A percentile compares a stretch with the other conserved stretches of the same genome.
phyloP scores from a whole-genome alignment of 345 rosid species.

The Citrus glauca region DNA sequence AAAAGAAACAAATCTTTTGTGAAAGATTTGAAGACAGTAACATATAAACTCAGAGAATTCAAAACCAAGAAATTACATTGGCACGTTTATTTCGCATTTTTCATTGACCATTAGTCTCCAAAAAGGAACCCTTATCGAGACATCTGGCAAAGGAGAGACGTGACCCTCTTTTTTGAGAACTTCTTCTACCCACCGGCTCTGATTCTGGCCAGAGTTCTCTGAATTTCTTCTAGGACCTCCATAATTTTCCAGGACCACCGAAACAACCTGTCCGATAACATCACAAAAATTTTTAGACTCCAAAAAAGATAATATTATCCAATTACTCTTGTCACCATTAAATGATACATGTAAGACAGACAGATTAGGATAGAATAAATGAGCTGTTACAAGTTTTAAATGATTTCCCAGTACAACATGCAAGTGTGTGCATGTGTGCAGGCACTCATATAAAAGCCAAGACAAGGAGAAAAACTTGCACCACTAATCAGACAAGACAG shows the following conservation, averaged over 20 bases:
- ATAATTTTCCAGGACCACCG: conserved; percentile 87
- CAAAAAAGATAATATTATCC: background rate
- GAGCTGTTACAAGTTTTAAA: background rate
- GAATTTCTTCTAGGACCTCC: conserved; percentile 32
- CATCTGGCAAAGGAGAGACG: conserved; percentile 40
- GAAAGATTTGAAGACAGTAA: conserved; percentile 10
- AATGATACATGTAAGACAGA: background rate
- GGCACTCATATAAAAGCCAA: too few species aligned
- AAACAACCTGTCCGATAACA: conserved; percentile 61
- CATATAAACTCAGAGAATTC: conserved; percentile 9
- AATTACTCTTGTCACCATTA: background rate
- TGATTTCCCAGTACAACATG: background rate
- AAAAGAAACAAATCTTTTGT: conserved; percentile 16
- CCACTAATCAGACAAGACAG: background rate
- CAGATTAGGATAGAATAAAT: background rate
- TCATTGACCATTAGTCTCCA: conserved; percentile 74
- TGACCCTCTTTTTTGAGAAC: conserved; percentile 71
- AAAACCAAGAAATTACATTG: conserved; percentile 50
- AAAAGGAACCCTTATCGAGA: conserved; percentile 49
- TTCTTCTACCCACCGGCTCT: conserved; percentile 66
- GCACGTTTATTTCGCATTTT: conserved; percentile 64
- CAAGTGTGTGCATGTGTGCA: background rate
- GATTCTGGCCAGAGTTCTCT: conserved; percentile 38
- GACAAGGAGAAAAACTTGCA: background rate
- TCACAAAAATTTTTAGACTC: background rate